Conservation (phyloP, 352 stramenopile species). For the Globisporangium yorkense region DNA sequence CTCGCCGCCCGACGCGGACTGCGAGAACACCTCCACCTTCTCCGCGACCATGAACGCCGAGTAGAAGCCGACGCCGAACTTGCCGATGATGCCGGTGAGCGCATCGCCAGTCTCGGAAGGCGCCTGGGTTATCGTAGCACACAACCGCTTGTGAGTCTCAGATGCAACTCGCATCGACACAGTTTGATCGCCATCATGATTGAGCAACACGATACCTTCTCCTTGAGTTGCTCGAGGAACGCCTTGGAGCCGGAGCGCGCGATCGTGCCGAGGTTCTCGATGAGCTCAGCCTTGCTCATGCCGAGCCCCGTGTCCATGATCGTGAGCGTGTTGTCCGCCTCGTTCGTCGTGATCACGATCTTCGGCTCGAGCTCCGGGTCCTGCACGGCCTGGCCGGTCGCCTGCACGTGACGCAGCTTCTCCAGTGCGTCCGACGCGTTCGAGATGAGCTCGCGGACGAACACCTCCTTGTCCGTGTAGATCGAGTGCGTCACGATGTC, state of each 20-base stretch:
- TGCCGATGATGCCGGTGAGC: slow-evolving; percentile 95
- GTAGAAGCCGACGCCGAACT: slow-evolving; percentile 99
- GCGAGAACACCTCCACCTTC: slow-evolving; percentile 91
- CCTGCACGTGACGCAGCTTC: slow-evolving; percentile 95
- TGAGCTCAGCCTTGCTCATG: slow-evolving; percentile 97
- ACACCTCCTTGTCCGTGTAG: slow-evolving; percentile 99
- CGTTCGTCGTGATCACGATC: slow-evolving; percentile 96
- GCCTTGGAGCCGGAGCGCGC: slow-evolving; percentile 96
- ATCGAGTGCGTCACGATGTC: slow-evolving; percentile 99
- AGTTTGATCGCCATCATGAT: neutral
- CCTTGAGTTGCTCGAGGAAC: slow-evolving; percentile 93
- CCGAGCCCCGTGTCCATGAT: slow-evolving; percentile 98
- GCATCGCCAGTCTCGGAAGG: slow-evolving; percentile 63
- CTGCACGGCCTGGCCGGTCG: slow-evolving; percentile 58
- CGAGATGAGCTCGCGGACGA: slow-evolving; percentile 98
- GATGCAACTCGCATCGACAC: neutral
- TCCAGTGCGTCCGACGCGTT: slow-evolving; percentile 99
- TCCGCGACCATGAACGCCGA: slow-evolving; percentile 99
- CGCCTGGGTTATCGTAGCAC: slow-evolving; percentile 11
- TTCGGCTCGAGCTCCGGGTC: slow-evolving; percentile 90
- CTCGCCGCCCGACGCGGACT: slow-evolving; percentile 55
- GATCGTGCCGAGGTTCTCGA: slow-evolving; percentile 98
- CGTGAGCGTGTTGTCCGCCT: slow-evolving; percentile 93
- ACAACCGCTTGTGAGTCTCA: neutral
- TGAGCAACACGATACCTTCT: slow-evolving; percentile 28